These are phyloP conservation scores for Rhodotorula sphaerocarpa DNA, from an alignment of 768 basidiomycete genomes.

Conservation along the genomic window DNA sequence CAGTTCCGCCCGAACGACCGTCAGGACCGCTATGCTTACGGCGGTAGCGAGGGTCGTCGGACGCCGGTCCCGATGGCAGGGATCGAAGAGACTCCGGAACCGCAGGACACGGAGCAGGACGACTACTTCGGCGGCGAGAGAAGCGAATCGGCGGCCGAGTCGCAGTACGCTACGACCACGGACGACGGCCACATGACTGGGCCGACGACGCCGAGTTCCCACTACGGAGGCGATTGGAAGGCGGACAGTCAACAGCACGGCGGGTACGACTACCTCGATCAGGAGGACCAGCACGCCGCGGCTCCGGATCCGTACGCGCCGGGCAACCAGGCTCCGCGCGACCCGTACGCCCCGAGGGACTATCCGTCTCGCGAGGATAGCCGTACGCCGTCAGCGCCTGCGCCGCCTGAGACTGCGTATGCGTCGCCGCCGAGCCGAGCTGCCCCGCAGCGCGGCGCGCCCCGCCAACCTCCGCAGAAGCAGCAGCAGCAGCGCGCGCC, in stretches of 20 bases:
- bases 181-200: constrained; percentile 3
- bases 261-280: constrained; percentile 31
- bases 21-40: constrained; percentile 7
- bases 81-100: constrained; percentile 28
- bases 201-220: constrained; percentile 26
- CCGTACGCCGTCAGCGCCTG: constrained; percentile 4
- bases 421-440: neutral
- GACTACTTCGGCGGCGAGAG: constrained; percentile 4
- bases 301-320: constrained; percentile 14
- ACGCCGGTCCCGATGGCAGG: constrained; percentile 20
- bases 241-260: constrained; percentile 11
- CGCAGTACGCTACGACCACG: neutral
- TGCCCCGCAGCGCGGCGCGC: neutral
- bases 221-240: constrained; percentile 32
- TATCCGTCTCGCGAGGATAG: constrained; percentile 11
- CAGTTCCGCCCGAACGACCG: neutral
- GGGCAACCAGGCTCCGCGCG: neutral
- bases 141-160: neutral
- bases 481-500: neutral
- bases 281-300: neutral
- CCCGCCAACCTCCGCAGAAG: neutral
- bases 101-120: constrained; percentile 9
- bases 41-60: neutral
- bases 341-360: neutral
- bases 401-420: neutral